Base-by-base conservation (phyloP, 116 monocot species). In the Phalaenopsis hybrid region DNA sequence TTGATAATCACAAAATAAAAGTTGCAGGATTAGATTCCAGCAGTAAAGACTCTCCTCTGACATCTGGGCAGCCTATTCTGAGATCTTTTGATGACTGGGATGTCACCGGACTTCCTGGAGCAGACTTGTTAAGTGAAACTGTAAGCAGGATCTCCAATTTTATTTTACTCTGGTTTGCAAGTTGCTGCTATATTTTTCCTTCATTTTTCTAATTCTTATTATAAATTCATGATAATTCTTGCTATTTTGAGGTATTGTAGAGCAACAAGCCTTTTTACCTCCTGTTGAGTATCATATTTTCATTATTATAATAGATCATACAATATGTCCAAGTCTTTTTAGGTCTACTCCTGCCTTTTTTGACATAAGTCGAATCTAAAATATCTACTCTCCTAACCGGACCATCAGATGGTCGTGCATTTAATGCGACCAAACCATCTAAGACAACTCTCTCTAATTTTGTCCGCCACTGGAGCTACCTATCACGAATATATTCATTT, bases 21-120 rank as follows among this genome's bases (percentile, higher is more conserved):
- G 87, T 85, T 41, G 51, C 63, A 70, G 82, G 70, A 6, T 49
- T 85, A 23, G 94, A 94, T 6, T 31, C 73, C 21, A 74, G 63
- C 57, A 79, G 81, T 37, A 89, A 81, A 81, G 90, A 91, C 78
- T 89, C 87, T 15, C 75, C 88, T 52, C 80, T 83, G 63, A 82
- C 52, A 48, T 76, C 83, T 15, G 85, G 78, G 43, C 85, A 67
- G 23, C 2, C 50, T 23, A 72, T 7, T 44, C 43, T 79, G 23
- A 90, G 80, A 70, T 86, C 86, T 59, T 83, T 89, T 58, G 91
- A 95, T 51, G 99, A 95, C 2, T 95, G 95, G 95, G 91, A 94
- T 81, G 83, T 99, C 75, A 88, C 80, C 45, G 95, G 95, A 67
- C 86, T 95, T 86, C 96, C 95, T 80, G 95, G 95, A 57, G 87